phyloP scores from a whole-genome alignment of 2,329 filamentous ascomycete genomes.

The Thelonectria blattea region DNA sequence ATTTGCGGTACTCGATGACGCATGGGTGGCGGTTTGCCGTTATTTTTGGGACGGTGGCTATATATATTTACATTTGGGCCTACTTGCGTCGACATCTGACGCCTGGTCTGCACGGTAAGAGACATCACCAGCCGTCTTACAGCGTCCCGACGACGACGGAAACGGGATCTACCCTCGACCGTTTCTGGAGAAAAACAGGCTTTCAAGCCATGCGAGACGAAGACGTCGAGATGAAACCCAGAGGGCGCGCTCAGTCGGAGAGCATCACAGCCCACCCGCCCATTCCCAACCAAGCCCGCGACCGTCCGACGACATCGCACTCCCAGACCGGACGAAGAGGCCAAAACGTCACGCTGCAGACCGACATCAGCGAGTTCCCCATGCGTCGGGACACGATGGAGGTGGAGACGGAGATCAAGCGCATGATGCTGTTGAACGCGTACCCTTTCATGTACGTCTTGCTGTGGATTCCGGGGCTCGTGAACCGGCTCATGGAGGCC shows the following conservation, averaged over 20 bases:
- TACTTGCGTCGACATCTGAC: slow-evolving; percentile 26
- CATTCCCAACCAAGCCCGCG: no score
- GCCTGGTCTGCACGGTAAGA: background rate
- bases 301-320: background rate
- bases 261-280: background rate
- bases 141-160: slow-evolving; percentile 10
- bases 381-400: slow-evolving; percentile 25
- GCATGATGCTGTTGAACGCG: slow-evolving; percentile 35
- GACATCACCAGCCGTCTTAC: slow-evolving; percentile 1
- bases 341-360: slow-evolving; percentile 19
- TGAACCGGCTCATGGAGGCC: slow-evolving; percentile 33
- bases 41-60: slow-evolving; percentile 47
- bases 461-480: slow-evolving; percentile 32
- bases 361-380: slow-evolving; percentile 33
- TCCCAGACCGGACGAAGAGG: background rate
- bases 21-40: slow-evolving; percentile 54
- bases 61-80: slow-evolving; percentile 50
- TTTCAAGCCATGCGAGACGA: slow-evolving; percentile 25
- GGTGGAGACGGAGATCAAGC: slow-evolving; percentile 31
- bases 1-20: slow-evolving; percentile 51
- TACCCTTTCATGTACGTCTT: slow-evolving; percentile 36
- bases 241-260: background rate
- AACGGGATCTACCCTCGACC: slow-evolving; percentile 9
- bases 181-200: slow-evolving; percentile 9
- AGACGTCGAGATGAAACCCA: slow-evolving; percentile 10